Conservation (phyloP, 306 rosid genomes). For the Myrica gale region DNA sequence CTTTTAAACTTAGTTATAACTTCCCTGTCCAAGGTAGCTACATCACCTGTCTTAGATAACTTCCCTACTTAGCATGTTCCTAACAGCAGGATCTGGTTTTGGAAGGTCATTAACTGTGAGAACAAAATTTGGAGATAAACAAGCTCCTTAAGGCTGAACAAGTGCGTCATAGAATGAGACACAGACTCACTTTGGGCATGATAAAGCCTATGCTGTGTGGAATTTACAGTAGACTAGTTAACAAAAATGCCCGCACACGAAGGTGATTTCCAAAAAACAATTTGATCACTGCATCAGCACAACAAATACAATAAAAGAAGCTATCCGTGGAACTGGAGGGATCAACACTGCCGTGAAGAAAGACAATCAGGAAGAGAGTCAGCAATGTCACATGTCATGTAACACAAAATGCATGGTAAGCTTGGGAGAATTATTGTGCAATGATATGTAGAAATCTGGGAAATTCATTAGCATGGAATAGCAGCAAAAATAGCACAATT, state of each 20-base stretch:
- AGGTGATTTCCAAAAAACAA: background rate
- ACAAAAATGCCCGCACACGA: constrained; percentile 22
- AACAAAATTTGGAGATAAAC: constrained; percentile 7
- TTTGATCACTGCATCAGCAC: constrained; percentile 6
- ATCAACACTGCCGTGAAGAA: constrained; percentile 41
- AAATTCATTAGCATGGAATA: constrained; percentile 8
- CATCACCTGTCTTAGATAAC: constrained; percentile 25
- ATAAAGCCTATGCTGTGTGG: constrained; percentile 7
- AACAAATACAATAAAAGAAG: constrained; percentile 19
- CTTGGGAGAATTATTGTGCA: constrained; percentile 11
- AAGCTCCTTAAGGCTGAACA: constrained; percentile 11
- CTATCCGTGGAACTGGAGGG: background rate
- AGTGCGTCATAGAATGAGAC: background rate
- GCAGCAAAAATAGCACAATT: background rate
- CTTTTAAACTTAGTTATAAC: constrained; percentile 27
- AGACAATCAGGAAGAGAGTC: constrained; percentile 24
- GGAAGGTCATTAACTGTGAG: background rate
- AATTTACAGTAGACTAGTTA: constrained; percentile 18
- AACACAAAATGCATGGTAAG: constrained; percentile 12
- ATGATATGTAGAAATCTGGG: constrained; percentile 9
- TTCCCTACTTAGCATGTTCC: constrained; percentile 25
- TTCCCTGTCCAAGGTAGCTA: constrained; percentile 18
- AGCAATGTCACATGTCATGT: constrained; percentile 25
- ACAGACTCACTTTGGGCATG: constrained; percentile 18
- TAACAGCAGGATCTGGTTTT: background rate